These are phyloP conservation scores for Plasmodium coatneyi DNA, from an alignment of 169 alveolate genomes.

Conservation along the genomic window DNA sequence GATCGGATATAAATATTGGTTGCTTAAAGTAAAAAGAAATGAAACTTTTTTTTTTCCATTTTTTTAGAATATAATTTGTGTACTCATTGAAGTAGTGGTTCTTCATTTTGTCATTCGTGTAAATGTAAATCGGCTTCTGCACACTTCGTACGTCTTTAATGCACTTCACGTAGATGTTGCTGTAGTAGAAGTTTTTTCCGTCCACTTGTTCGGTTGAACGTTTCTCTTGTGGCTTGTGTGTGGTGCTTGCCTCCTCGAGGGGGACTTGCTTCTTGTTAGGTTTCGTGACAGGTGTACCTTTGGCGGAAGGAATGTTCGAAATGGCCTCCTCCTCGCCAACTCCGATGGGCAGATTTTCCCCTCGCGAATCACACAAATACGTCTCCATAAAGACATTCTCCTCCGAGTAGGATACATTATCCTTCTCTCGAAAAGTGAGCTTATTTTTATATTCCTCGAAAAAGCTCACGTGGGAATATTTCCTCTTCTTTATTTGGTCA, in stretches of 20 bases:
- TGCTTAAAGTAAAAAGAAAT: slow-evolving; percentile 58
- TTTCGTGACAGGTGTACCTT: neutral
- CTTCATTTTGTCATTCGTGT: slow-evolving; percentile 68
- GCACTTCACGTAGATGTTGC: slow-evolving; percentile 43
- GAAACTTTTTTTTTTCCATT: slow-evolving; percentile 72
- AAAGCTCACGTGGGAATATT: neutral
- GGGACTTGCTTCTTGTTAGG: neutral
- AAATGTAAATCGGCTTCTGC: slow-evolving; percentile 56
- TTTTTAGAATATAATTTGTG: slow-evolving; percentile 53
- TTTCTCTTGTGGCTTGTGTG: neutral
- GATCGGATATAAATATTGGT: slow-evolving; percentile 27
- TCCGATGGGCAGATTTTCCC: neutral
- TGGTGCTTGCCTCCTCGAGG: neutral
- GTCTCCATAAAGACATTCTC: slow-evolving; percentile 46
- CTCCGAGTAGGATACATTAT: slow-evolving; percentile 8
- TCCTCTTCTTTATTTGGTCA: slow-evolving; percentile 40
- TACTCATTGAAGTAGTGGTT: slow-evolving; percentile 69
- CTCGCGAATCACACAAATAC: neutral
- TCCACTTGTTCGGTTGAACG: neutral
- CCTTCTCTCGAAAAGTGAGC: slow-evolving; percentile 17
- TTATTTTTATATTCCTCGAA: slow-evolving; percentile 42
- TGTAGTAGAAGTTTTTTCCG: slow-evolving; percentile 5
- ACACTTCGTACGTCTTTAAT: slow-evolving; percentile 24
- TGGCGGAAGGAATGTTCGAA: neutral
- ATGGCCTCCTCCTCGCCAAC: neutral